These are phyloP conservation scores for Ettlia oleoabundans DNA, from an alignment of 139 green algal genomes.

Conservation along the genomic window DNA sequence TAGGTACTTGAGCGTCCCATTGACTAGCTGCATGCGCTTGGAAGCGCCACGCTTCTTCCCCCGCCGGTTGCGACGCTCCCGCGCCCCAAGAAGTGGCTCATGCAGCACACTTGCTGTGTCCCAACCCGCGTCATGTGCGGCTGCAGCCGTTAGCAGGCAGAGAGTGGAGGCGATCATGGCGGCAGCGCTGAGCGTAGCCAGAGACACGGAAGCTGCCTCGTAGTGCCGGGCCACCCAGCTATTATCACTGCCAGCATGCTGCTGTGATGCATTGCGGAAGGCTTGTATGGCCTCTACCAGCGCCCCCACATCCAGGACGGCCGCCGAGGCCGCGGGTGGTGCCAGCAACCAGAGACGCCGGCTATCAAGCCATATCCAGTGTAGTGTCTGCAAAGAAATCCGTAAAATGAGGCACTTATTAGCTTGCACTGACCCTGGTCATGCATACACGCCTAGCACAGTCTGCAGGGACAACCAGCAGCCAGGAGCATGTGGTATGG, in stretches of 20 bases:
- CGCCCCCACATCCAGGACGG: neutral
- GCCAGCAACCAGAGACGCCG: conserved; percentile 20
- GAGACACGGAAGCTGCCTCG: neutral
- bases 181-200: neutral
- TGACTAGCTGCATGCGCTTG: conserved; percentile 6
- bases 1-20: conserved; percentile 17
- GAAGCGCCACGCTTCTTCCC: neutral
- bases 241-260: neutral
- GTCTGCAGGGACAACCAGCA: neutral
- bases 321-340: neutral
- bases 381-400: no score
- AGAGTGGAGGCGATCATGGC: neutral
- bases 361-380: neutral
- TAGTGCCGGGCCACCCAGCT: neutral
- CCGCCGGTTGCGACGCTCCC: neutral
- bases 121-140: neutral
- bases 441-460: no score
- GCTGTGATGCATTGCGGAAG: neutral
- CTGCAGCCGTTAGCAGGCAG: neutral
- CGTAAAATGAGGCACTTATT: no score
- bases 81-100: neutral
- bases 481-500: neutral
- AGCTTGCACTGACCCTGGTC: no score
- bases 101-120: no score
- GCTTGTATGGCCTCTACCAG: conserved; percentile 6